Percentiles rank a stretch among this genome's conserved stretches.
phyloP scores from a whole-genome alignment of 2,329 filamentous ascomycete species.

The Phaeophleospora eucalypticola region DNA sequence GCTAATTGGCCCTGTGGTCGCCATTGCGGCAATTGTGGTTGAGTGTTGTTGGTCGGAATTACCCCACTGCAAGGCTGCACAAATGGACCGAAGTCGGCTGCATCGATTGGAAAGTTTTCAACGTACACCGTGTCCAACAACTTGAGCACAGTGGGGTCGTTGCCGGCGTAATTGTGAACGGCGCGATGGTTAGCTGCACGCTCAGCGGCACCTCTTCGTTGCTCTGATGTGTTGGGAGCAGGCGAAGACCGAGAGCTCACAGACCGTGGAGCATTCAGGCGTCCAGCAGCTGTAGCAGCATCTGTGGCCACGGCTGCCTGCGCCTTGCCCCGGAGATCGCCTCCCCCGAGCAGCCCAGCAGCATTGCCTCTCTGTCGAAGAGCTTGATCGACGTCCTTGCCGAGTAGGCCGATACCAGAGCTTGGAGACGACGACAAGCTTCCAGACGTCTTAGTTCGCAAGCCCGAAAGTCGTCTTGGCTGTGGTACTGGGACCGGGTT shows the following conservation, averaged over 20 bases:
- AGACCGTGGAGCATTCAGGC: constrained; percentile 52
- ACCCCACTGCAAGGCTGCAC: constrained; percentile 61
- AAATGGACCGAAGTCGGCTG: constrained; percentile 70
- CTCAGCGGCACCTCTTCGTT: constrained; percentile 12
- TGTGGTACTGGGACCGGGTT: constrained; percentile 7
- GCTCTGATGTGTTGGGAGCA: constrained; percentile 26
- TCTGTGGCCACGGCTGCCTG: constrained; percentile 62
- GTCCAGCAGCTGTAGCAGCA: constrained; percentile 61
- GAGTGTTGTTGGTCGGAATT: constrained; percentile 37
- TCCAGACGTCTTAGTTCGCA: constrained; percentile 24
- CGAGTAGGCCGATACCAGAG: constrained; percentile 29
- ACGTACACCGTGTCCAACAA: constrained; percentile 80
- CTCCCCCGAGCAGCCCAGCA: constrained; percentile 57
- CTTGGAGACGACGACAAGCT: constrained; percentile 35
- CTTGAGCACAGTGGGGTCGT: constrained; percentile 59
- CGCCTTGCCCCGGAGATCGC: constrained; percentile 55
- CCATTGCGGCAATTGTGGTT: constrained; percentile 61
- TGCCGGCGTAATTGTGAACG: constrained; percentile 77
- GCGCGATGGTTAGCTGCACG: constrained; percentile 20
- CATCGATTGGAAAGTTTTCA: constrained; percentile 57
- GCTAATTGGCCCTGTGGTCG: constrained; percentile 78
- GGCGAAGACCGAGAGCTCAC: constrained; percentile 25
- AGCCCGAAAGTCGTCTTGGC: constrained; percentile 13
- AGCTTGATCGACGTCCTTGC: constrained; percentile 32
- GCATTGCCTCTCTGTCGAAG: constrained; percentile 52